phyloP scores from a whole-genome alignment of 2,329 filamentous ascomycete genomes.

The Fusarium pseudograminearum region DNA sequence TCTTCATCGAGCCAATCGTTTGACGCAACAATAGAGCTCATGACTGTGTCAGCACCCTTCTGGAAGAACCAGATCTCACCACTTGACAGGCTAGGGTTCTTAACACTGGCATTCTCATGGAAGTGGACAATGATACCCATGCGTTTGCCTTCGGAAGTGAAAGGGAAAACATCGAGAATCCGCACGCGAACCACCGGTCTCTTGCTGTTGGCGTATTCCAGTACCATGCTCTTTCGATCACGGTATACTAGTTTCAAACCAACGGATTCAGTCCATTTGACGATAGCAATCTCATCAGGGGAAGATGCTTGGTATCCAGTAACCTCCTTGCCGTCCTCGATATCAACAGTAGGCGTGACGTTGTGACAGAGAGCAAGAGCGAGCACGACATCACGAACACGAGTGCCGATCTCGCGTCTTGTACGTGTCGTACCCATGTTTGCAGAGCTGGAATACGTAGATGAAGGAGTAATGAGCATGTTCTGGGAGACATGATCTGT shows the following conservation, averaged over 20 bases:
- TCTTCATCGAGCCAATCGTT: constrained; percentile 99
- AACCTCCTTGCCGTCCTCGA: constrained; percentile 79
- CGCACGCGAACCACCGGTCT: constrained; percentile 83
- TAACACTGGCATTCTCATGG: constrained; percentile 65
- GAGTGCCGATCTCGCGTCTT: constrained; percentile 89
- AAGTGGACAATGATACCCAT: constrained; percentile 98
- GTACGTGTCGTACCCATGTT: constrained; percentile 80
- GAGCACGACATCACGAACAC: constrained; percentile 92
- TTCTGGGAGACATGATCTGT: constrained; percentile 59
- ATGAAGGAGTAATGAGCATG: constrained; percentile 80
- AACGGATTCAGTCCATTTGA: constrained; percentile 93
- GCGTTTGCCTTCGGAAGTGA: constrained; percentile 96
- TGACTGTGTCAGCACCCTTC: constrained; percentile 97
- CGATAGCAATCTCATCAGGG: constrained; percentile 97
- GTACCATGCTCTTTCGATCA: constrained; percentile 85
- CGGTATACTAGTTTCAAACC: constrained; percentile 86
- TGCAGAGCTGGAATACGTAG: constrained; percentile 71
- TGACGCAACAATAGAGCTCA: constrained; percentile 92
- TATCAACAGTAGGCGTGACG: constrained; percentile 85
- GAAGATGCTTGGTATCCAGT: constrained; percentile 97
- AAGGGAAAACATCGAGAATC: constrained; percentile 95
- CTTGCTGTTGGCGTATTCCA: constrained; percentile 81
- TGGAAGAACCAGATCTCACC: constrained; percentile 98
- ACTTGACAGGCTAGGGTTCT: constrained; percentile 63
- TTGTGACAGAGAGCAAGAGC: constrained; percentile 96